A percentile compares a stretch with the other conserved stretches of the same genome.
Conservation (phyloP, 306 rosid species). For the Quercus cerris region DNA sequence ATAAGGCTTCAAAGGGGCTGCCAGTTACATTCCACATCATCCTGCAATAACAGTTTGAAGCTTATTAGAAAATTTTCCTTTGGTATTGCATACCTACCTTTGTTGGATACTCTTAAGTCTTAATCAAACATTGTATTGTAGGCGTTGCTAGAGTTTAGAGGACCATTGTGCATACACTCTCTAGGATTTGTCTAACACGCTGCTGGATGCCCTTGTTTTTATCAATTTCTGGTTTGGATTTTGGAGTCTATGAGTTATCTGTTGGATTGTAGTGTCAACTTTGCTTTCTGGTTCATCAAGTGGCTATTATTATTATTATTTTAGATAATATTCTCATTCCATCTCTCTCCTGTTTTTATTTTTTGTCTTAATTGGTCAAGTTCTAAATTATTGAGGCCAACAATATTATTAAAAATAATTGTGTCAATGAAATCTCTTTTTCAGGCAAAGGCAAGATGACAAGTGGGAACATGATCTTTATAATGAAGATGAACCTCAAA, state of each 20-base stretch:
- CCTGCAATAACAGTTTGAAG: background rate
- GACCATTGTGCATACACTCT: background rate
- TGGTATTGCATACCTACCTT: background rate
- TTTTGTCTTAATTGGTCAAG: background rate
- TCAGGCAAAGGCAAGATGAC: constrained; percentile 93
- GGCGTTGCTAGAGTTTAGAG: background rate
- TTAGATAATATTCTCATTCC: background rate
- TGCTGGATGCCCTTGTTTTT: background rate
- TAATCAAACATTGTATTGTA: background rate
- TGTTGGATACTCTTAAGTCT: background rate
- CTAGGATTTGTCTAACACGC: background rate
- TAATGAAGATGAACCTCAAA: constrained; percentile 44
- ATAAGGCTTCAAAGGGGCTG: too few relatives aligned
- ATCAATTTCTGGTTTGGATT: background rate
- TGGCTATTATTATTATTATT: background rate
- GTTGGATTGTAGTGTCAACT: background rate
- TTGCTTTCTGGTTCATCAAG: constrained; percentile 18
- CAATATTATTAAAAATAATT: background rate
- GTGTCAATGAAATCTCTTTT: constrained; percentile 18
- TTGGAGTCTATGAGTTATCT: background rate
- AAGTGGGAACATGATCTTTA: constrained; percentile 99
- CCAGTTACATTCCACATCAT: background rate
- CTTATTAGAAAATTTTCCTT: background rate
- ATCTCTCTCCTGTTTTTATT: background rate
- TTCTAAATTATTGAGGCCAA: background rate